These are phyloP conservation scores for Lichtheimia ramosa DNA, from an alignment of 371 early-diverging fungal species.

Conservation along the genomic window DNA sequence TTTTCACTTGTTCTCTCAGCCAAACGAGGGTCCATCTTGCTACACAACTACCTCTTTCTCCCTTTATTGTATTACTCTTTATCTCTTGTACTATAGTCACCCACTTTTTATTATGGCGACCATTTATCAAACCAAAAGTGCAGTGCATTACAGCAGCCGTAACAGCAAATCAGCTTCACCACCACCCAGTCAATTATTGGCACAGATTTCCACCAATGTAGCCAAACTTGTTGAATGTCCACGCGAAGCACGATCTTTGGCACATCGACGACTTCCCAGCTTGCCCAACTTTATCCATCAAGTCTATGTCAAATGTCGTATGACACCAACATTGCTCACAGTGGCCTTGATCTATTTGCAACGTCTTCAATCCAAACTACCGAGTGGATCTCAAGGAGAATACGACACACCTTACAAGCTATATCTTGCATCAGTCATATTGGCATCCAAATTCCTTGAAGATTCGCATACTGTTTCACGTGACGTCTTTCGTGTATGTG, in stretches of 20 bases:
- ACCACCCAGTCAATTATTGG: slow-evolving; percentile 9
- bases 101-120: slow-evolving; percentile 12
- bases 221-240: slow-evolving; percentile 16
- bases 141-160: not conserved
- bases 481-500: slow-evolving; percentile 30
- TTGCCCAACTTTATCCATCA: slow-evolving; percentile 35
- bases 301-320: slow-evolving; percentile 35
- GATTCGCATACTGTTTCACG: slow-evolving; percentile 47
- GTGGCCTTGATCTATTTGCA: slow-evolving; percentile 72
- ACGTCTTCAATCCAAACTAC: slow-evolving; percentile 60
- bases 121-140: slow-evolving; percentile 8
- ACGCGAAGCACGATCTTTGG: slow-evolving; percentile 9
- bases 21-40: too few species aligned
- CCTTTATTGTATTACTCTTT: slow-evolving; percentile 4
- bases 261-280: slow-evolving; percentile 19
- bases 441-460: slow-evolving; percentile 70
- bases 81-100: slow-evolving; percentile 3
- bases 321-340: slow-evolving; percentile 51
- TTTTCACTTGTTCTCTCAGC: slow-evolving; percentile 3
- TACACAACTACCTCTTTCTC: slow-evolving; percentile 4
- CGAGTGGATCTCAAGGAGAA: slow-evolving; percentile 65
- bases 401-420: slow-evolving; percentile 76
- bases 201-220: slow-evolving; percentile 14
- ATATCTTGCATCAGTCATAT: slow-evolving; percentile 69
- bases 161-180: slow-evolving; percentile 2